These are phyloP conservation scores for Vigna radiata DNA, from an alignment of 306 rosid genomes.

Conservation along the genomic window DNA sequence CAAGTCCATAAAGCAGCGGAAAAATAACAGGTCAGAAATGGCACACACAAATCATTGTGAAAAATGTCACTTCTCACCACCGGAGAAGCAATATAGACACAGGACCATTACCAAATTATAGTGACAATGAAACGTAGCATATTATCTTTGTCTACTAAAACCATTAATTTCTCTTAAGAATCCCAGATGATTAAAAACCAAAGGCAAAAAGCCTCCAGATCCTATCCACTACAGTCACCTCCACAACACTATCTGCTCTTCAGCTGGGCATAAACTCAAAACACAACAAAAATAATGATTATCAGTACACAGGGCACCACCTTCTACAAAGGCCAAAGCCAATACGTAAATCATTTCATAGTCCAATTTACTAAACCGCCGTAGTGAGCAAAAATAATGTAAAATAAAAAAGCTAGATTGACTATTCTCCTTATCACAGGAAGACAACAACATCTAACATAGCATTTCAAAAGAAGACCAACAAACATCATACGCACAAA, in stretches of 20 bases:
- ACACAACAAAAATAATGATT: not conserved
- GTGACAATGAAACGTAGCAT: not conserved
- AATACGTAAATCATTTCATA: conserved; percentile 18
- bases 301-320: not conserved
- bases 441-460: not conserved
- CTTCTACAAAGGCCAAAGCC: not conserved
- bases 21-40: conserved; percentile 2
- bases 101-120: not conserved
- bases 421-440: conserved; percentile 14
- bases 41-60: not conserved
- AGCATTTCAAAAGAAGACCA: not conserved
- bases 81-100: conserved; percentile 6
- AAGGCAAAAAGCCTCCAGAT: conserved; percentile 5
- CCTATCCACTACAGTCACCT: conserved; percentile 5
- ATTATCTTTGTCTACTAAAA: conserved; percentile 4
- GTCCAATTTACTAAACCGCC: conserved; percentile 6
- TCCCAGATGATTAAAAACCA: not conserved
- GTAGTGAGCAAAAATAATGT: not conserved
- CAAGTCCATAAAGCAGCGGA: not conserved
- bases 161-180: not conserved
- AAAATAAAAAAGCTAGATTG: not conserved
- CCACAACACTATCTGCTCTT: not conserved
- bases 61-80: not conserved
- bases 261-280: not conserved
- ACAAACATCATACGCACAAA: not conserved